Conservation (phyloP, 2,329 filamentous ascomycete species). For the Ophiostoma quercus region DNA sequence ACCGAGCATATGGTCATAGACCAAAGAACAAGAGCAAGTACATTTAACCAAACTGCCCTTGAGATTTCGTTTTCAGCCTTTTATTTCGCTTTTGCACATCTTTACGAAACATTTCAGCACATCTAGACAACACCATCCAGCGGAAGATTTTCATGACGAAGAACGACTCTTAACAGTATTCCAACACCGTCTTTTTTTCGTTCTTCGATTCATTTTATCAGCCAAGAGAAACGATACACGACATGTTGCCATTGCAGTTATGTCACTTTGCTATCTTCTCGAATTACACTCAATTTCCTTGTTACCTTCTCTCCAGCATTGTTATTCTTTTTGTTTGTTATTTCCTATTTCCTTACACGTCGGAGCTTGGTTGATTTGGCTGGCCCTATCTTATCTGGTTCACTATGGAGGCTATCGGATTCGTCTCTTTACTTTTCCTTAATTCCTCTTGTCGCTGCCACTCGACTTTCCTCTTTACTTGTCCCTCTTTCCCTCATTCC, state of each 20-base stretch:
- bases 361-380: slow-evolving; percentile 15
- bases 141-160: background rate
- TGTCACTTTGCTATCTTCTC: background rate
- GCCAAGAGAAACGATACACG: background rate
- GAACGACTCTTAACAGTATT: background rate
- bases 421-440: slow-evolving; percentile 2
- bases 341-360: background rate
- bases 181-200: background rate
- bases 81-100: slow-evolving; percentile 10
- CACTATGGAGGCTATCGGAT: background rate
- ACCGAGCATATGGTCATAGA: background rate
- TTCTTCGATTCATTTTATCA: background rate
- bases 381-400: slow-evolving; percentile 18
- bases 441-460: slow-evolving; percentile 1
- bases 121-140: background rate
- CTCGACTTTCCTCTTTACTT: background rate
- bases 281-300: slow-evolving; percentile 11
- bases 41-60: slow-evolving; percentile 19
- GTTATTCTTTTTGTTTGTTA: background rate
- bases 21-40: slow-evolving; percentile 19
- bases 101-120: background rate
- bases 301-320: background rate
- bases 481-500: background rate
- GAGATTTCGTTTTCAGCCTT: slow-evolving; percentile 8
- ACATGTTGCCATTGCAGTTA: background rate